phyloP scores from a whole-genome alignment of 1,284 basidiomycete genomes.

The Boletus subluridellus region DNA sequence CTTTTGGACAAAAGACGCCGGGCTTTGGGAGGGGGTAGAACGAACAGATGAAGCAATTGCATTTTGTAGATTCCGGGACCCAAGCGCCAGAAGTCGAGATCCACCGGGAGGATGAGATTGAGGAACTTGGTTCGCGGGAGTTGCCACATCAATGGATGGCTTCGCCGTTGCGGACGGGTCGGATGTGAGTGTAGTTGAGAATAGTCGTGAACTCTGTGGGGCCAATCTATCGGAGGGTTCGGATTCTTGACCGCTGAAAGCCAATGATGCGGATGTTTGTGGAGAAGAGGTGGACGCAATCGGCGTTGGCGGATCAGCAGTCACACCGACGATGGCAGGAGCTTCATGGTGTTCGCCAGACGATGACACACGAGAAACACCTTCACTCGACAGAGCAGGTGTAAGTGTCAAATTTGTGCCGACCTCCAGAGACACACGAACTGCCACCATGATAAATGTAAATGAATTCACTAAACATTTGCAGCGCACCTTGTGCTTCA shows the following conservation, averaged over 20 bases:
- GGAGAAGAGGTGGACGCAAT: constrained; percentile 17
- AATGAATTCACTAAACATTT: neutral
- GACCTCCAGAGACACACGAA: constrained; percentile 10
- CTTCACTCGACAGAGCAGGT: constrained; percentile 8
- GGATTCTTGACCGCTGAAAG: constrained; percentile 18
- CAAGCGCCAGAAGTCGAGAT: constrained; percentile 68
- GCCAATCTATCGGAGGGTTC: constrained; percentile 32
- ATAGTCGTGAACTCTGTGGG: constrained; percentile 37
- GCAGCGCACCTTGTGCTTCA: constrained; percentile 22
- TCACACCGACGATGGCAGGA: neutral
- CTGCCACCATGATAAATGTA: constrained; percentile 20
- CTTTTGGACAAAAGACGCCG: constrained; percentile 23
- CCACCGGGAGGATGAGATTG: constrained; percentile 64
- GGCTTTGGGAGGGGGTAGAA: constrained; percentile 22
- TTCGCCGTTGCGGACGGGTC: constrained; percentile 19
- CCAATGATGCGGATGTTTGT: constrained; percentile 7
- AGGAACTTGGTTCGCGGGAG: constrained; percentile 17
- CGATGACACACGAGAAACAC: constrained; percentile 10
- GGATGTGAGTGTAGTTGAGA: constrained; percentile 33
- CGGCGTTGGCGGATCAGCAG: neutral
- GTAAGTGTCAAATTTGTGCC: constrained; percentile 2
- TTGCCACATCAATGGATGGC: constrained; percentile 14
- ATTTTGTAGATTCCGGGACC: constrained; percentile 43
- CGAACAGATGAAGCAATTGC: constrained; percentile 18
- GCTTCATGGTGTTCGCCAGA: constrained; percentile 12